Conservation (phyloP, 306 rosid species). For the Sesbania bispinosa region DNA sequence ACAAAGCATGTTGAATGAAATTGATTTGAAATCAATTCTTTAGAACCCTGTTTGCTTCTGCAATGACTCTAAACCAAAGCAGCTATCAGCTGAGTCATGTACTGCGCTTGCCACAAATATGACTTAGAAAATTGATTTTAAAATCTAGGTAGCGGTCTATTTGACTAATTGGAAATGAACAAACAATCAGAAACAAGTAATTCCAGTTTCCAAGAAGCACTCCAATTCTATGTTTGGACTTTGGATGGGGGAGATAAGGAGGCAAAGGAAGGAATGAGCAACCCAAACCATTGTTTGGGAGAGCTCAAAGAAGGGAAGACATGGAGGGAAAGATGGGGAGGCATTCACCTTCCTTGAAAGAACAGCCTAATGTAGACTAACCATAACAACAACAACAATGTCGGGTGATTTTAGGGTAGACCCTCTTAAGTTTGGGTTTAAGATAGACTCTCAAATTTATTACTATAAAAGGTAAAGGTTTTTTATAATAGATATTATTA, state of each 20-base stretch:
- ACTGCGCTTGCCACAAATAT: not conserved
- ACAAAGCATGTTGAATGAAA: too few relatives aligned
- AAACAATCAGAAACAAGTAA: not conserved
- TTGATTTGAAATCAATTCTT: too few relatives aligned
- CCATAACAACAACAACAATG: conserved; percentile 7
- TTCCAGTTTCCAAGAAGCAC: not conserved
- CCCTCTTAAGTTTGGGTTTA: too few relatives aligned
- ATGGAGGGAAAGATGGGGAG: not conserved
- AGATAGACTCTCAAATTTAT: too few relatives aligned
- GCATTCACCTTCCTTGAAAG: not conserved
- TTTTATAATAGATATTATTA: too few relatives aligned
- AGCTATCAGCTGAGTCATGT: too few relatives aligned
- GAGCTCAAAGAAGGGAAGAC: not conserved
- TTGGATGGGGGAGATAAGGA: not conserved
- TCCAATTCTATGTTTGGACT: not conserved
- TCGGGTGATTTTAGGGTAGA: too few relatives aligned
- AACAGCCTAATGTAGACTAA: conserved; percentile 8
- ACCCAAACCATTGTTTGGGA: not conserved
- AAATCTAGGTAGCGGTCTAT: not conserved
- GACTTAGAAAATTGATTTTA: not conserved
- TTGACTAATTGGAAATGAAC: not conserved
- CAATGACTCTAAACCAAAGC: too few relatives aligned
- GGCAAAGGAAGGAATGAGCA: not conserved
- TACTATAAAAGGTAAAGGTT: too few relatives aligned
- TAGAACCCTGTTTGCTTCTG: too few relatives aligned